Evolutionary conservation across 495 filamentous ascomycete species (phyloP).

Genomic region (Chaetomium fimeti): DNA sequence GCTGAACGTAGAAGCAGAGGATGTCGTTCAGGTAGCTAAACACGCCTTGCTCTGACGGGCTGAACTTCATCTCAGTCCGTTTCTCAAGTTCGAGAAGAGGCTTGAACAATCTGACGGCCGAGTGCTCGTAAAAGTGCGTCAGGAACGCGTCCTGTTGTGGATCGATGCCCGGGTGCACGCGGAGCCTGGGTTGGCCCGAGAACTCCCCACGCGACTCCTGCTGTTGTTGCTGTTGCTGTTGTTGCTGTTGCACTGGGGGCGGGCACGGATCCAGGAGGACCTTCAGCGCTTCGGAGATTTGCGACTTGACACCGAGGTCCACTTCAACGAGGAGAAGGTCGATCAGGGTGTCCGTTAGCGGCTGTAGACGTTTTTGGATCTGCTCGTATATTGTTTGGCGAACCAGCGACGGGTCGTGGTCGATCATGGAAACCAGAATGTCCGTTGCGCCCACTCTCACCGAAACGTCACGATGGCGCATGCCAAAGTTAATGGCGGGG

Average conservation of each 20-base stretch:
- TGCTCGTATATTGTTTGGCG: slow-evolving; percentile 88
- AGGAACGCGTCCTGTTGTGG: slow-evolving; percentile 85
- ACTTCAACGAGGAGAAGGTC: slow-evolving; percentile 87
- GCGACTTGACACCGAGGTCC: slow-evolving; percentile 92
- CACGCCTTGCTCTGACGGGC: slow-evolving; percentile 77
- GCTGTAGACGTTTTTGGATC: slow-evolving; percentile 78
- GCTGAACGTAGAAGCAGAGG: slow-evolving; percentile 89
- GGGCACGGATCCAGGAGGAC: slow-evolving; percentile 84
- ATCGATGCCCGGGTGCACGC: slow-evolving; percentile 50
- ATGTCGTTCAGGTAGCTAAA: slow-evolving; percentile 92
- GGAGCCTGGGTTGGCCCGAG: slow-evolving; percentile 53
- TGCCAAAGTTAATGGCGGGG: slow-evolving; percentile 84
- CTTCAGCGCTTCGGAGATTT: slow-evolving; percentile 94
- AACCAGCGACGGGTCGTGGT: slow-evolving; percentile 93
- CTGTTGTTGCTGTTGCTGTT: slow-evolving; percentile 16
- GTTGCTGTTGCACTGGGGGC: slow-evolving; percentile 33
- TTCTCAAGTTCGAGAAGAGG: slow-evolving; percentile 80
- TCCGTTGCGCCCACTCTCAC: slow-evolving; percentile 92
- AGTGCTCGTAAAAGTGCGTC: slow-evolving; percentile 84
- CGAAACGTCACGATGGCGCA: slow-evolving; percentile 77
- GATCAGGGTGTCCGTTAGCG: slow-evolving; percentile 90
- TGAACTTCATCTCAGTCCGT: slow-evolving; percentile 53
- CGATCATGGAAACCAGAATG: slow-evolving; percentile 88
- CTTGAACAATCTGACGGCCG: slow-evolving; percentile 80
- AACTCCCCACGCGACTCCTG: slow-evolving; percentile 67